Conservation (phyloP, 179 eudicot genomes). For the Gypsophila paniculata region DNA sequence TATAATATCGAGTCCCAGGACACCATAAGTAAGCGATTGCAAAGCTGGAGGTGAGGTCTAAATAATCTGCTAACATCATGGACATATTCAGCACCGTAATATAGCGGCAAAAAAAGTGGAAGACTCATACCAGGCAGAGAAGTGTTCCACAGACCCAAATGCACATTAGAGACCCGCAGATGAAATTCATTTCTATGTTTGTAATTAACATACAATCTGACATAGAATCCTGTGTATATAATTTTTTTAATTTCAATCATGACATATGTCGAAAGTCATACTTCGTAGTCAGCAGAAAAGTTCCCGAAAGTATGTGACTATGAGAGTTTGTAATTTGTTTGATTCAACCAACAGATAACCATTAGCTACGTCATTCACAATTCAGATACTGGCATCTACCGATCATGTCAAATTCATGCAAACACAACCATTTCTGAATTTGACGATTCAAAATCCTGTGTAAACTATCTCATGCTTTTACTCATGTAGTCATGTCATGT, state of each 20-base stretch:
- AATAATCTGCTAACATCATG: neutral
- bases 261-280: neutral
- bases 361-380: neutral
- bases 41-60: neutral
- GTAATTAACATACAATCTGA: neutral
- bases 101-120: neutral
- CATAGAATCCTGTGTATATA: neutral
- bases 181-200: neutral
- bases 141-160: constrained; percentile 2
- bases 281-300: neutral
- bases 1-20: no score
- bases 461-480: neutral
- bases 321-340: no score
- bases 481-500: neutral
- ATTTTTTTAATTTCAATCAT: neutral
- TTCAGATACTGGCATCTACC: neutral
- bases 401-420: neutral
- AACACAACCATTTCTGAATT: neutral
- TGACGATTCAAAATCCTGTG: neutral
- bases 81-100: neutral
- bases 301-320: neutral
- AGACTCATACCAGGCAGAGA: constrained; percentile 12
- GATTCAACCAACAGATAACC: neutral
- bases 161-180: constrained; percentile 11
- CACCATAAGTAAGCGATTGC: neutral